phyloP scores from a whole-genome alignment of 129 eudicot genomes.

The Rutidosis leptorrhynchoides region DNA sequence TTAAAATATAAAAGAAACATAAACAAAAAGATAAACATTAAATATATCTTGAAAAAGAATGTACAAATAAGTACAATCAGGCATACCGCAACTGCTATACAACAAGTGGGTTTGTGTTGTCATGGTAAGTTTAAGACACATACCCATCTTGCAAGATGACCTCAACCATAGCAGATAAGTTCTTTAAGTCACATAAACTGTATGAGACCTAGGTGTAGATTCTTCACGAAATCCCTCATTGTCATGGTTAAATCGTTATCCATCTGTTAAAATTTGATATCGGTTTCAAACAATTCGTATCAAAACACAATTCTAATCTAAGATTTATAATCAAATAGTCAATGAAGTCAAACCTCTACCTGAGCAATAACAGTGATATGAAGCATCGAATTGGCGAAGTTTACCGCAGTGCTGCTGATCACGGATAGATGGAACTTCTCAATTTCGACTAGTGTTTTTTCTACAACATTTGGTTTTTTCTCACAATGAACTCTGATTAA shows the following conservation, averaged over 20 bases:
- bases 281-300: not conserved
- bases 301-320: not conserved
- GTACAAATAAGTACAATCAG: not conserved
- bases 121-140: constrained; percentile 36
- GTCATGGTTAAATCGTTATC: constrained; percentile 4
- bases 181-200: constrained; percentile 2
- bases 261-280: constrained; percentile 1
- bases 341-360: not conserved
- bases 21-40: not conserved
- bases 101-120: constrained; percentile 38
- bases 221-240: constrained; percentile 7
- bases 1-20: too few species aligned
- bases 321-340: not conserved
- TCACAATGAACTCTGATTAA: constrained; percentile 54
- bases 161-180: constrained; percentile 32
- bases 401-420: not conserved
- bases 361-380: constrained; percentile 10
- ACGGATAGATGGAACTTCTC: constrained; percentile 51
- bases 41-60: not conserved
- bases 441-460: constrained; percentile 41
- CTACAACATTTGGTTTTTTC: constrained; percentile 42
- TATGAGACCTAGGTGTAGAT: not conserved
- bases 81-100: constrained; percentile 33
- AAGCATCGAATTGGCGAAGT: constrained; percentile 13
- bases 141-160: constrained; percentile 58